Conservation (phyloP, 2,329 filamentous ascomycete species). For the Sporothrix pallida region DNA sequence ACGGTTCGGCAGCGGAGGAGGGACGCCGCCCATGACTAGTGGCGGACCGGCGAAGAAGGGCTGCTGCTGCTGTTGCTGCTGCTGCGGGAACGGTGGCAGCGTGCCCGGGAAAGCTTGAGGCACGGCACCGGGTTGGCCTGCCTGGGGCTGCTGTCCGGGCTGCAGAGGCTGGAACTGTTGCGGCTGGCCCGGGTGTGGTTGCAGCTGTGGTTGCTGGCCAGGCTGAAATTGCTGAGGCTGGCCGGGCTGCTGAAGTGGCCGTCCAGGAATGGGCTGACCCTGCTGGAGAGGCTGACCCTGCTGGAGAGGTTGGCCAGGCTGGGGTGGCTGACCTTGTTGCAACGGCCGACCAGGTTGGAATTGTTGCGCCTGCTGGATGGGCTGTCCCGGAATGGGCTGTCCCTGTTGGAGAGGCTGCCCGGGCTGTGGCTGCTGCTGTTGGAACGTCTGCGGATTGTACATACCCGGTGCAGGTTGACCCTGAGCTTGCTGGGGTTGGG, state of each 20-base stretch:
- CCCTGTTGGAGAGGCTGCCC: background rate
- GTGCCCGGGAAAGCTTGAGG: slow-evolving; percentile 13
- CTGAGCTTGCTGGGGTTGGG: no score
- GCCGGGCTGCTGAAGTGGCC: background rate
- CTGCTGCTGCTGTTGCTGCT: slow-evolving; percentile 16
- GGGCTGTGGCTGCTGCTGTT: slow-evolving; percentile 10
- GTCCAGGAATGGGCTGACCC: background rate
- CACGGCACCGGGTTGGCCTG: background rate
- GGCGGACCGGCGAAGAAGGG: slow-evolving; percentile 29
- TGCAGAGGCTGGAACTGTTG: background rate
- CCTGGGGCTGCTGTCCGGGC: background rate
- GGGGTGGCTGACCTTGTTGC: slow-evolving; percentile 11
- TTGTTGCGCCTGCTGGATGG: no score
- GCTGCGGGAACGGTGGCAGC: slow-evolving; percentile 3
- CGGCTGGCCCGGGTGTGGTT: background rate
- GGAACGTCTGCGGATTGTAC: background rate
- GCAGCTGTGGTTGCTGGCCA: background rate
- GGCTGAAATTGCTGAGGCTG: background rate
- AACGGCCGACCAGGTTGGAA: background rate
- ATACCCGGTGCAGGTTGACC: background rate
- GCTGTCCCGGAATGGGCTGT: background rate
- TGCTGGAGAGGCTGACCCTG: background rate
- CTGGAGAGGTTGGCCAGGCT: background rate
- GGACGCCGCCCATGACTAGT: slow-evolving; percentile 2
- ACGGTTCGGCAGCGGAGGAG: slow-evolving; percentile 30